These are phyloP conservation scores for Pseudogymnoascus sp. DNA, from an alignment of 2,329 filamentous ascomycete species.

Conservation along the genomic window DNA sequence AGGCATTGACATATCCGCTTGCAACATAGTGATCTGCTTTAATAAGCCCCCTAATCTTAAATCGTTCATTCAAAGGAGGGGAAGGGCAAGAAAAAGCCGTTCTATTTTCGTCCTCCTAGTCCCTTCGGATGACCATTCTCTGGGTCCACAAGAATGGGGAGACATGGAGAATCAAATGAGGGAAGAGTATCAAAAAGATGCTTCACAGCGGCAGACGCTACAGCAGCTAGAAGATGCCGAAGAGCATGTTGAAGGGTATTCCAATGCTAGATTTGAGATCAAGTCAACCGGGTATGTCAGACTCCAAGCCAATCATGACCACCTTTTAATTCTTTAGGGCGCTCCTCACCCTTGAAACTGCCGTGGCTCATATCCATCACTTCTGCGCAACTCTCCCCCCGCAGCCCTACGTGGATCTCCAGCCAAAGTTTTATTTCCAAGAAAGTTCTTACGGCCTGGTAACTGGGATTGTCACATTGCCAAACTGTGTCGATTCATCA, in stretches of 20 bases:
- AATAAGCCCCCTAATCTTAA: slow-evolving; percentile 54
- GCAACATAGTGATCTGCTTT: slow-evolving; percentile 59
- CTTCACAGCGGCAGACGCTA: slow-evolving; percentile 20
- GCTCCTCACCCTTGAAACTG: slow-evolving; percentile 63
- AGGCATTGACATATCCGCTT: slow-evolving; percentile 58
- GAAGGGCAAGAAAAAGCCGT: slow-evolving; percentile 50
- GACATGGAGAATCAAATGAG: slow-evolving; percentile 67
- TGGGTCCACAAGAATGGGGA: slow-evolving; percentile 48
- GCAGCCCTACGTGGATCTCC: slow-evolving; percentile 53
- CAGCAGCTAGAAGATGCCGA: slow-evolving; percentile 21
- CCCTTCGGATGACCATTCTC: slow-evolving; percentile 29
- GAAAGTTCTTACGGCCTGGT: slow-evolving; percentile 30
- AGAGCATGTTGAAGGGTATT: slow-evolving; percentile 29
- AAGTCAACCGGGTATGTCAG: slow-evolving; percentile 34
- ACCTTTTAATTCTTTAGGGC: slow-evolving; percentile 41
- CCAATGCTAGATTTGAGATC: slow-evolving; percentile 30
- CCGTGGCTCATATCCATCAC: slow-evolving; percentile 69
- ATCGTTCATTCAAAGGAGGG: slow-evolving; percentile 59
- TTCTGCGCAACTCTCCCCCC: slow-evolving; percentile 62
- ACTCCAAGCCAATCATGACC: slow-evolving; percentile 7
- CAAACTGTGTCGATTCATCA: slow-evolving; percentile 57
- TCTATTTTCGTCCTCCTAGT: slow-evolving; percentile 51
- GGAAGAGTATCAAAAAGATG: slow-evolving; percentile 29
- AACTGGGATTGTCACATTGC: slow-evolving; percentile 61
- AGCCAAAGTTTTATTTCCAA: slow-evolving; percentile 60